Conservation (phyloP, 495 filamentous ascomycete genomes). For the Aspergillus ellipticus region DNA sequence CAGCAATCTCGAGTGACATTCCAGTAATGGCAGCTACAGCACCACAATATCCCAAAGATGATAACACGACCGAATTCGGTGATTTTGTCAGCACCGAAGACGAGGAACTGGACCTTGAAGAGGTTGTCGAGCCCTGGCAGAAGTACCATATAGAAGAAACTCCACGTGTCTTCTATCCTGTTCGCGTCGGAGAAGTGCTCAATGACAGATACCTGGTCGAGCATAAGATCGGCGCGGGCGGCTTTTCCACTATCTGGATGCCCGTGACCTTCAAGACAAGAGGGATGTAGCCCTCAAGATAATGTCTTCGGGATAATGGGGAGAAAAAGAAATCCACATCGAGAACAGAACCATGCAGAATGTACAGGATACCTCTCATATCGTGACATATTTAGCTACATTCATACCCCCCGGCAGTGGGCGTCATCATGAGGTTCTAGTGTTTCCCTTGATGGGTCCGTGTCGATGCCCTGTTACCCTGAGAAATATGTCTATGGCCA, state of each 20-base stretch:
- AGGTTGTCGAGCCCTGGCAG: slow-evolving; percentile 4
- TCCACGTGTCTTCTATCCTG: slow-evolving; percentile 15
- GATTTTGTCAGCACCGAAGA: slow-evolving; percentile 9
- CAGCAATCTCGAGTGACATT: too few relatives aligned
- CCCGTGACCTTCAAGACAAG: slow-evolving; percentile 27
- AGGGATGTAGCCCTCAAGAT: slow-evolving; percentile 27
- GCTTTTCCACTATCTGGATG: slow-evolving; percentile 86
- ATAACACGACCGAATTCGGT: slow-evolving; percentile 8
- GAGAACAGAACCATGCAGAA: slow-evolving; percentile 24
- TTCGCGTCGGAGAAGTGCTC: slow-evolving; percentile 20
- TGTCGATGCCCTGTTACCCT: slow-evolving; percentile 16
- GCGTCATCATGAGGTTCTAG: slow-evolving; percentile 23
- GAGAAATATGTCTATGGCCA: slow-evolving; percentile 11
- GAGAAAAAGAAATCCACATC: slow-evolving; percentile 20
- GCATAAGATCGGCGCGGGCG: slow-evolving; percentile 81
- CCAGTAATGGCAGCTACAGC: too few relatives aligned
- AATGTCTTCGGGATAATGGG: slow-evolving; percentile 18
- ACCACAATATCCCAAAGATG: too few relatives aligned
- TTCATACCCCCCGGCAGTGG: slow-evolving; percentile 14
- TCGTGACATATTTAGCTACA: slow-evolving; percentile 21
- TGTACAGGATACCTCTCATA: slow-evolving; percentile 23
- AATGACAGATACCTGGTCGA: slow-evolving; percentile 81
- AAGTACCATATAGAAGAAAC: slow-evolving; percentile 10
- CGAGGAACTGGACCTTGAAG: slow-evolving; percentile 7
- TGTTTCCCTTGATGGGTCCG: slow-evolving; percentile 29